These are phyloP conservation scores for Haplographium delicatum DNA, from an alignment of 495 filamentous ascomycete species.

Conservation along the genomic window DNA sequence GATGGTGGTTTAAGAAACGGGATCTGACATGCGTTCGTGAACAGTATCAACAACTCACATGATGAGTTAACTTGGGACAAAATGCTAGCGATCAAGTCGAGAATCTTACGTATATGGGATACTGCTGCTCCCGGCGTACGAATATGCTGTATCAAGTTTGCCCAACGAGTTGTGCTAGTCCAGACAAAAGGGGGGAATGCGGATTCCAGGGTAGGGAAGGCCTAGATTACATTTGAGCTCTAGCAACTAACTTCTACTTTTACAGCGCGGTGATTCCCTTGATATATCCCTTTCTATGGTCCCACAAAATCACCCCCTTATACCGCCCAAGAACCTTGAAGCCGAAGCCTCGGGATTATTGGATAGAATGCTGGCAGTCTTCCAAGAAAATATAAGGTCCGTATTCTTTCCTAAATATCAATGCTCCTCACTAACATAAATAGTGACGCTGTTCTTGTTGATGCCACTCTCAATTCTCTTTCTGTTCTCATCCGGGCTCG, in stretches of 20 bases:
- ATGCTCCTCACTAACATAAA: constrained; percentile 7
- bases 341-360: constrained; percentile 86
- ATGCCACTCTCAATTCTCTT: constrained; percentile 86
- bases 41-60: constrained; percentile 75
- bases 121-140: constrained; percentile 67
- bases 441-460: constrained; percentile 85
- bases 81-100: constrained; percentile 83
- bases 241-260: constrained; percentile 5
- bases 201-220: constrained; percentile 70
- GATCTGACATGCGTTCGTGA: constrained; percentile 23
- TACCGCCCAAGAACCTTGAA: constrained; percentile 75
- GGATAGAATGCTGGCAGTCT: constrained; percentile 78
- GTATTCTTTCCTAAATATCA: constrained; percentile 17
- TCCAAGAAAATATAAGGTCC: constrained; percentile 82
- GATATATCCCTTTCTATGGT: constrained; percentile 85
- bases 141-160: constrained; percentile 95
- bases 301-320: constrained; percentile 70
- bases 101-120: constrained; percentile 86
- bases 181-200: constrained; percentile 79
- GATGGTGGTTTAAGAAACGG: background rate
- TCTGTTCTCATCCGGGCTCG: constrained; percentile 74
- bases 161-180: constrained; percentile 84
- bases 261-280: constrained; percentile 72
- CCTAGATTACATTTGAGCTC: background rate
- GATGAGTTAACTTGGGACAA: constrained; percentile 78